Percentiles rank a stretch among this genome's conserved stretches.
These are phyloP conservation scores for Combretum micranthum DNA, from an alignment of 345 rosid species.

Conservation along the genomic window DNA sequence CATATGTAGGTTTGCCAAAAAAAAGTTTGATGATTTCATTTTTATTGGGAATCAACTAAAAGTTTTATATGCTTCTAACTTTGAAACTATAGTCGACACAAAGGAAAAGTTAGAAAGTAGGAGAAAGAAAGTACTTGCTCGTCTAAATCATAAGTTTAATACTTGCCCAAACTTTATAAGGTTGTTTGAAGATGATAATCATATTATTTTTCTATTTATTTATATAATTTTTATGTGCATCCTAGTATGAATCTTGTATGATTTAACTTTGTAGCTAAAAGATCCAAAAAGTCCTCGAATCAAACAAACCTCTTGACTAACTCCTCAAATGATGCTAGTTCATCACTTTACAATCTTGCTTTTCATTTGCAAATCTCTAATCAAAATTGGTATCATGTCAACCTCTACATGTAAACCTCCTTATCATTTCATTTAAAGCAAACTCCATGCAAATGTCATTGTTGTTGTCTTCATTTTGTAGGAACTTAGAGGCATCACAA, in stretches of 20 bases:
- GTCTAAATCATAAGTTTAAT: slow-evolving; percentile 54
- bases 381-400: not conserved
- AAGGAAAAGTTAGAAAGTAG: slow-evolving; percentile 74
- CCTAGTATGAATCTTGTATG: not conserved
- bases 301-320: slow-evolving; percentile 14
- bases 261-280: slow-evolving; percentile 34
- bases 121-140: slow-evolving; percentile 60
- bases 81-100: slow-evolving; percentile 64
- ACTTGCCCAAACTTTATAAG: too few species aligned
- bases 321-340: slow-evolving; percentile 13
- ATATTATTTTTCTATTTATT: too few species aligned
- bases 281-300: slow-evolving; percentile 23
- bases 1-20: slow-evolving; percentile 64
- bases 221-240: not conserved
- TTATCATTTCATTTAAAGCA: not conserved
- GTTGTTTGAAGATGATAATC: too few species aligned
- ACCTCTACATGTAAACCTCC: not conserved
- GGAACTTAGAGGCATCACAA: slow-evolving; percentile 28
- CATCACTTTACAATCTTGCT: slow-evolving; percentile 11
- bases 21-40: slow-evolving; percentile 71
- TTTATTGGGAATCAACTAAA: slow-evolving; percentile 70
- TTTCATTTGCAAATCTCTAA: slow-evolving; percentile 11
- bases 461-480: slow-evolving; percentile 14
- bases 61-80: slow-evolving; percentile 74
- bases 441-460: not conserved